These are phyloP conservation scores for Dioscorea alata DNA, from an alignment of 106 monocot species.

Conservation along the genomic window DNA sequence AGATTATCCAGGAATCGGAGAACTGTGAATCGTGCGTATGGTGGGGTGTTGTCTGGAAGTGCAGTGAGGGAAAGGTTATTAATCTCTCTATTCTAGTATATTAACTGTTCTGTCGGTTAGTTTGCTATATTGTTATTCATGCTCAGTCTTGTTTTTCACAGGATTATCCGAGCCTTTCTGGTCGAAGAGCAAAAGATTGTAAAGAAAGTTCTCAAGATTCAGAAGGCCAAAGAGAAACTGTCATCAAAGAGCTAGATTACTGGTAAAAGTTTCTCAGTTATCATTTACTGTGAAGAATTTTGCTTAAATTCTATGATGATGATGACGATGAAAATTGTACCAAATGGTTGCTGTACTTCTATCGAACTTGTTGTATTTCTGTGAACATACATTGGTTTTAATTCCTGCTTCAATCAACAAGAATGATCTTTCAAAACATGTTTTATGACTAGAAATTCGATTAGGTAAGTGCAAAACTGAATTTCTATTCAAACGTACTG, in stretches of 20 bases:
- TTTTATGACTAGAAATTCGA: too few species aligned
- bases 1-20: slow-evolving; percentile 33
- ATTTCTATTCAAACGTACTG: too few species aligned
- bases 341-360: too few species aligned
- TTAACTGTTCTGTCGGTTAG: background rate
- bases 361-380: too few species aligned
- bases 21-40: slow-evolving; percentile 46
- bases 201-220: slow-evolving; percentile 70
- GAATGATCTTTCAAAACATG: too few species aligned
- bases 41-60: slow-evolving; percentile 33
- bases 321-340: too few species aligned
- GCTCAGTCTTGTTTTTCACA: background rate
- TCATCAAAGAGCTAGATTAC: slow-evolving; percentile 25
- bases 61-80: slow-evolving; percentile 40
- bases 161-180: slow-evolving; percentile 56
- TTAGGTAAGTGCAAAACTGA: too few species aligned
- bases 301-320: too few species aligned
- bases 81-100: background rate
- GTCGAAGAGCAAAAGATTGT: slow-evolving; percentile 76
- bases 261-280: background rate
- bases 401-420: too few species aligned
- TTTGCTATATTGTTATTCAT: background rate
- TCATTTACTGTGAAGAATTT: too few species aligned
- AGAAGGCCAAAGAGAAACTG: slow-evolving; percentile 61
- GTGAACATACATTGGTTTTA: too few species aligned